Base-by-base conservation (phyloP, 305 asterid species). In the Andrographis paniculata region DNA sequence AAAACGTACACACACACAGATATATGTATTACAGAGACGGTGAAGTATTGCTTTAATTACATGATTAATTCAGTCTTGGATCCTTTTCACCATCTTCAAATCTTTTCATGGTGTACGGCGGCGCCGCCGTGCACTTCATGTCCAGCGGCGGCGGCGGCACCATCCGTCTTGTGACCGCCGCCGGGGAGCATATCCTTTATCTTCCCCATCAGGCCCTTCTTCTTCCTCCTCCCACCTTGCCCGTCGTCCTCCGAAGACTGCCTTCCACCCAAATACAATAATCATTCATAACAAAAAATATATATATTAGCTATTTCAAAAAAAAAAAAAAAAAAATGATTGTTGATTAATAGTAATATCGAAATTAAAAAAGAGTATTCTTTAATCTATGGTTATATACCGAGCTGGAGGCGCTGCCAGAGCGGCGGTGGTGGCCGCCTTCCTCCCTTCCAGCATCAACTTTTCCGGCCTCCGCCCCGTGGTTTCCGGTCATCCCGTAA, bases 321-420 rank as follows among this genome's bases (percentile, higher is more conserved):
- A n/a, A n/a, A n/a, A n/a, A n/a, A n/a, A n/a, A n/a, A n/a, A n/a
- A n/a, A n/a, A n/a, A n/a, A n/a, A n/a, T n/a, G n/a, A n/a, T n/a
- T n/a, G n/a, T n/a, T n/a, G n/a, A n/a, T n/a, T n/a, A n/a, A n/a
- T n/a, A 24, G 30, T 24, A 24, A 4, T 24, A 24, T 4, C n/a
- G n/a, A n/a, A n/a, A n/a, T n/a, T n/a, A n/a, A n/a, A n/a, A n/a
- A n/a, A n/a, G n/a, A n/a, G n/a, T n/a, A n/a, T n/a, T n/a, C 4
- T 3, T 24, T 24, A 5, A 13, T 17, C 0, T 19, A 35, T 15
- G 9, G 1, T 31, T 15, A 15, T 74, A 15, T 72, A 82, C 94
- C 62, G 94, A 82, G 70, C 91, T 78, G 43, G 82, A 71, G 10
- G 82, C 72, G 71, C 94, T 79, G n/a, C 84, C 86, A 2, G 94